Evolutionary conservation across 2,329 filamentous ascomycete species (phyloP).

Genomic region (Clonostachys rhizophaga): DNA sequence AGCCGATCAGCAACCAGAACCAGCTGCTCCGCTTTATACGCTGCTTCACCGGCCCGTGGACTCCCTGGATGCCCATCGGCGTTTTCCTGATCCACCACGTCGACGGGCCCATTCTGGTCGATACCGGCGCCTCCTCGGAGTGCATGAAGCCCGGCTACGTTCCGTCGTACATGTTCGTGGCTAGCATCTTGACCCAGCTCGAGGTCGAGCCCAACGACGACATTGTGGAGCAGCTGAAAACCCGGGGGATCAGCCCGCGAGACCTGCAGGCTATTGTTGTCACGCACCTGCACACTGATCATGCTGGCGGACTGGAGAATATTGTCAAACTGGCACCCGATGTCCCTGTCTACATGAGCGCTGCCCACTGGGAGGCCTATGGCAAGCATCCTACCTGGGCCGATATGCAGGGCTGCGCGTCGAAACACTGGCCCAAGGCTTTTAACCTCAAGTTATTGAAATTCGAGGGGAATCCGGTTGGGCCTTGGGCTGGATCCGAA

Average conservation of each 20-base stretch:
- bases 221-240: constrained; percentile 8
- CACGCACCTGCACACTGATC: constrained; percentile 20
- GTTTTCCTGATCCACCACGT: constrained; percentile 13
- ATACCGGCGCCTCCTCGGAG: constrained; percentile 11
- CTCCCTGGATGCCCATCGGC: constrained; percentile 9
- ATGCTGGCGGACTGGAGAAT: constrained; percentile 16
- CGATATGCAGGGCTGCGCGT: constrained; percentile 16
- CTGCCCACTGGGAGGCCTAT: constrained; percentile 17
- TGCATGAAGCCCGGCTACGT: constrained; percentile 11
- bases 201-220: constrained; percentile 8
- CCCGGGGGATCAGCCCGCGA: constrained; percentile 7
- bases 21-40: constrained; percentile 10
- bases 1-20: constrained; percentile 9
- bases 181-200: not conserved
- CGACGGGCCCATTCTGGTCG: constrained; percentile 12
- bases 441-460: constrained; percentile 19
- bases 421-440: constrained; percentile 20
- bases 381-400: constrained; percentile 16
- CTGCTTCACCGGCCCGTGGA: constrained; percentile 9
- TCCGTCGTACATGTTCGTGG: constrained; percentile 3
- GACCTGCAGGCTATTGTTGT: constrained; percentile 17
- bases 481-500: constrained; percentile 18
- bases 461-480: constrained; percentile 11
- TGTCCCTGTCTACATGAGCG: constrained; percentile 14
- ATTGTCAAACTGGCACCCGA: constrained; percentile 13